These are phyloP conservation scores for Lantana camara DNA, from an alignment of 257 asterid genomes.

Conservation along the genomic window DNA sequence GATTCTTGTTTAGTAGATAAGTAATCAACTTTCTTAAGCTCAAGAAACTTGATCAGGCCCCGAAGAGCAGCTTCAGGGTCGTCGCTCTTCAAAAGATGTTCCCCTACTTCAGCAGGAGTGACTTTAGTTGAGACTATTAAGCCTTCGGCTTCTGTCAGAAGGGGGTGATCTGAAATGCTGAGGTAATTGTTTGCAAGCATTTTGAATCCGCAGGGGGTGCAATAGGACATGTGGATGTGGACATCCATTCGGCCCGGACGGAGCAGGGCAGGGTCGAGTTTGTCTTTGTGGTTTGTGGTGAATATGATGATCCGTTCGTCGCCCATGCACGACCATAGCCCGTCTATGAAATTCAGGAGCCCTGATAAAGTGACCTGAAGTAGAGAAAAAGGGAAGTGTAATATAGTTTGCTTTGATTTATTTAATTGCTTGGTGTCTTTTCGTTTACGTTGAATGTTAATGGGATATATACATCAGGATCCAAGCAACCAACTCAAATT, in stretches of 20 bases:
- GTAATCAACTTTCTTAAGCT: no score
- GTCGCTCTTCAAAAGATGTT: slow-evolving; percentile 43
- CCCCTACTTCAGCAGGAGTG: slow-evolving; percentile 67
- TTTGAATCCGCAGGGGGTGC: slow-evolving; percentile 46
- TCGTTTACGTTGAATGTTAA: no score
- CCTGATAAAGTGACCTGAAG: slow-evolving; percentile 67
- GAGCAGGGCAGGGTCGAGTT: slow-evolving; percentile 54
- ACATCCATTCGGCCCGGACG: slow-evolving; percentile 74
- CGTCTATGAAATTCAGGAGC: slow-evolving; percentile 61
- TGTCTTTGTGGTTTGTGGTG: slow-evolving; percentile 61
- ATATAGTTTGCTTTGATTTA: background rate
- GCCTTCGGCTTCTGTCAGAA: slow-evolving; percentile 27
- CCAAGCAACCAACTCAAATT: no score
- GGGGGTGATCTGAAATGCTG: slow-evolving; percentile 37
- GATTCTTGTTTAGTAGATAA: background rate
- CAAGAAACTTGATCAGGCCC: slow-evolving; percentile 44
- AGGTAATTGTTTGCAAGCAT: slow-evolving; percentile 43
- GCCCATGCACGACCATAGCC: slow-evolving; percentile 71
- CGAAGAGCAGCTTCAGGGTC: slow-evolving; percentile 39
- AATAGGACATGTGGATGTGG: slow-evolving; percentile 60
- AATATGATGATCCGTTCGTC: slow-evolving; percentile 62
- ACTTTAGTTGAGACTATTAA: slow-evolving; percentile 37
- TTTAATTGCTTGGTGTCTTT: no score
- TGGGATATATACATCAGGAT: no score
- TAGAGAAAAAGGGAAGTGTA: background rate